Percentiles rank a stretch among this genome's conserved stretches.
These are phyloP conservation scores for Talaromyces sp. DNA, from an alignment of 2,329 filamentous ascomycete genomes.

Conservation along the genomic window DNA sequence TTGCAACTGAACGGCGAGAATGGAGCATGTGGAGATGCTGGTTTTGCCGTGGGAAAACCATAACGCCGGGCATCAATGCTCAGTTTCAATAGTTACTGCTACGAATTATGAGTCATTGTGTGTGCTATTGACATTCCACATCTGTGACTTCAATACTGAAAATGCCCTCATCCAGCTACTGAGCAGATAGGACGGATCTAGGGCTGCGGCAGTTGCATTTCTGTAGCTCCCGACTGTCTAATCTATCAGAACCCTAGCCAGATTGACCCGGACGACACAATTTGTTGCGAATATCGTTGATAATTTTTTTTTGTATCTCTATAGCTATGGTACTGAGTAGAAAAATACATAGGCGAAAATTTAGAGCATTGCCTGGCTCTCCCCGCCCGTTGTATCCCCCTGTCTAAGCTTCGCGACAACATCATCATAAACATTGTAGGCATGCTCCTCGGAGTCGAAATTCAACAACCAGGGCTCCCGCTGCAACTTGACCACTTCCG, in stretches of 20 bases:
- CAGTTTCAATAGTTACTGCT: neutral
- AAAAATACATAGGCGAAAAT: neutral
- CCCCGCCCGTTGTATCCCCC: neutral
- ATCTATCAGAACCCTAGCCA: neutral
- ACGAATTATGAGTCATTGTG: neutral
- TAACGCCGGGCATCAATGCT: neutral
- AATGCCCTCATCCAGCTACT: neutral
- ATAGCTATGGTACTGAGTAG: neutral
- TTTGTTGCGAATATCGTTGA: too few species aligned
- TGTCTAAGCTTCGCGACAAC: conserved; percentile 19
- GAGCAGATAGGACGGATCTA: neutral
- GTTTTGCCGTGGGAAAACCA: conserved; percentile 3
- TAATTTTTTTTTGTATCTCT: neutral
- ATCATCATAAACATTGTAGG: conserved; percentile 25
- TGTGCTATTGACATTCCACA: neutral
- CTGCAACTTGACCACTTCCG: conserved; percentile 23
- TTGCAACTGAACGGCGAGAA: neutral
- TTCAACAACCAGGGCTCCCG: conserved; percentile 25
- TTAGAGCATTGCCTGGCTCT: neutral
- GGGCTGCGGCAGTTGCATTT: neutral
- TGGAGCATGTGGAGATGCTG: neutral
- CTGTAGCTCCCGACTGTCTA: neutral
- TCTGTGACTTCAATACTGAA: neutral
- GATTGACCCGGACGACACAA: neutral
- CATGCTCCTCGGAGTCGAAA: conserved; percentile 25